Base-by-base conservation (phyloP, 495 filamentous ascomycete genomes). In the Entonaema liquescens region DNA sequence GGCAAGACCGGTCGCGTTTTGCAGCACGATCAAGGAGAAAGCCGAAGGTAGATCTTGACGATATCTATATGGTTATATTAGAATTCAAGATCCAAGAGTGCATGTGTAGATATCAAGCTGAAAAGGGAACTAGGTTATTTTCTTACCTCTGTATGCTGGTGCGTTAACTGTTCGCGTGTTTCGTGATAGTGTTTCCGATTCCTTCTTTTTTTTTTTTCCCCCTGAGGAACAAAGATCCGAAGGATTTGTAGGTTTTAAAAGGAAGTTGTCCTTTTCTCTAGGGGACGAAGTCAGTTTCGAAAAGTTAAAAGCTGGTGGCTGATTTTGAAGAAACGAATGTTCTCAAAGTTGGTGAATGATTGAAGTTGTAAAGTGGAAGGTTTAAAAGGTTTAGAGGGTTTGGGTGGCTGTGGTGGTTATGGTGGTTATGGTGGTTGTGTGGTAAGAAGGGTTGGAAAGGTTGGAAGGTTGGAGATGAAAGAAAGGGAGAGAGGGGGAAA, bases 311-410 rank as follows among this genome's bases (percentile, higher is more conserved):
- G 59, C 35, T 47, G 62, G 28, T 31, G 50, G 12, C 1, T 53
- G 26, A n/a, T 2, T 53, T 28, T 8, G 17, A 29, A 11, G n/a
- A 23, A 42, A 59, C 36, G 25, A 42, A 36, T 36, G 17, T 57
- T 36, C 31, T 9, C 12, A 6, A 47, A 66, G 28, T 50, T 54
- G 53, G 60, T 62, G 53, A 42, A 29, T 62, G 64, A 54, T 57
- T 56, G 55, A 26, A 62, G 50, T 61, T 62, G 60, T 26, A 57
- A 56, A 38, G 38, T 21, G 54, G 28, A 73, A 62, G 58, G 44
- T 36, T 38, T 52, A 42, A 28, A 26, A 42, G 49, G 67, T 65
- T n/a, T n/a, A n/a, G n/a, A n/a, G n/a, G n/a, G n/a, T n/a, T n/a
- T n/a, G n/a, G n/a, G n/a, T n/a, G n/a, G n/a, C n/a, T n/a, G n/a